These are phyloP conservation scores for Catharanthus roseus DNA, from an alignment of 257 asterid genomes.

Conservation along the genomic window DNA sequence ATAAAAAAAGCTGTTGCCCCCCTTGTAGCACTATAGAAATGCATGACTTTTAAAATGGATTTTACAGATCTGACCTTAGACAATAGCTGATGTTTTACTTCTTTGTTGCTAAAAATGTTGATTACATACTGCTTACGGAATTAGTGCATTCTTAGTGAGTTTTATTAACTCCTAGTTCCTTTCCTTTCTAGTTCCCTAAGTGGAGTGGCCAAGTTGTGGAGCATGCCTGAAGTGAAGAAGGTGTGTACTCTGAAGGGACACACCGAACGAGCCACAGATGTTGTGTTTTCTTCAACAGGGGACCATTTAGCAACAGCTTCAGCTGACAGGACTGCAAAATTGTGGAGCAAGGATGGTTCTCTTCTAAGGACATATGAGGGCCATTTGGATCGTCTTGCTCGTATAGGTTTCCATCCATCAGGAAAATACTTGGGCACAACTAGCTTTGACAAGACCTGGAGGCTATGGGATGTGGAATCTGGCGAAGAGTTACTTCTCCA, in stretches of 20 bases:
- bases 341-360: constrained; percentile 75
- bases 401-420: constrained; percentile 83
- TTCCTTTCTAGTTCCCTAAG: constrained; percentile 52
- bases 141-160: background rate
- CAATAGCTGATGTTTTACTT: background rate
- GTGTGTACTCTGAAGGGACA: constrained; percentile 79
- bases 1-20: background rate
- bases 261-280: constrained; percentile 86
- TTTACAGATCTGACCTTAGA: background rate
- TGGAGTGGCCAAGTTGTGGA: constrained; percentile 82
- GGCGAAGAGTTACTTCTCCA: constrained; percentile 94
- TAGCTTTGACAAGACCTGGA: constrained; percentile 94
- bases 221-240: constrained; percentile 66
- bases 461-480: constrained; percentile 94
- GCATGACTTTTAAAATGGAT: background rate
- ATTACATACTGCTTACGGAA: background rate
- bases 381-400: constrained; percentile 93
- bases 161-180: constrained; percentile 12
- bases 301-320: constrained; percentile 81
- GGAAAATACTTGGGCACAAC: constrained; percentile 91
- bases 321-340: constrained; percentile 80
- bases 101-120: background rate
- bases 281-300: constrained; percentile 70
- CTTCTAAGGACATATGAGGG: constrained; percentile 67
- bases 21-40: background rate